Percentiles rank a stretch among this genome's conserved stretches.
Conservation (phyloP, 495 filamentous ascomycete species). For the Penicillium atrosanguineum region DNA sequence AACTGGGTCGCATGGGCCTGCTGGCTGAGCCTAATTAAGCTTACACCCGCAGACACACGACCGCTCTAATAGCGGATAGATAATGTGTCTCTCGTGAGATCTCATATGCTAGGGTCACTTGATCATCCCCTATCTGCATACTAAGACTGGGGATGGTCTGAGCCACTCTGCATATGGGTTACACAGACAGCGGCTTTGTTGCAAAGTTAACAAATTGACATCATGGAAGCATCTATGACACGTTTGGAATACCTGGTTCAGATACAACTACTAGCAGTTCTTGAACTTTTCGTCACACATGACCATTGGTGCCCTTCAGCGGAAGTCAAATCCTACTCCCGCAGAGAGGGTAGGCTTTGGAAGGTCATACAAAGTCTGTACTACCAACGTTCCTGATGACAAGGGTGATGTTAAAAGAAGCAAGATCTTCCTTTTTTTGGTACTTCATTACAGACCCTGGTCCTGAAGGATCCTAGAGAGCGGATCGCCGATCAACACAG, state of each 20-base stretch:
- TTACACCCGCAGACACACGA: not conserved
- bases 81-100: not conserved
- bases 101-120: not conserved
- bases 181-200: constrained; percentile 16
- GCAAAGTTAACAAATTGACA: not conserved
- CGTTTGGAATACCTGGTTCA: not conserved
- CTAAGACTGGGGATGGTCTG: not conserved
- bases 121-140: not conserved
- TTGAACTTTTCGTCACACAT: not conserved
- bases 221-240: not conserved
- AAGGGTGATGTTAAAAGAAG: not conserved
- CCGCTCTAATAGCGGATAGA: not conserved
- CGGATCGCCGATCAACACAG: not conserved
- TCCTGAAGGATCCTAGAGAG: not conserved
- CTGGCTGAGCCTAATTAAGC: constrained; percentile 11
- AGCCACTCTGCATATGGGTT: constrained; percentile 3
- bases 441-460: too few species aligned
- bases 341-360: not conserved
- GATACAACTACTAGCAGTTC: not conserved
- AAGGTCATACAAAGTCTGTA: not conserved
- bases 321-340: not conserved
- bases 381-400: not conserved
- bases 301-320: not conserved
- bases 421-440: not conserved
- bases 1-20: not conserved